phyloP scores from a whole-genome alignment of 768 basidiomycete genomes.

The Filobasidium wieringae region DNA sequence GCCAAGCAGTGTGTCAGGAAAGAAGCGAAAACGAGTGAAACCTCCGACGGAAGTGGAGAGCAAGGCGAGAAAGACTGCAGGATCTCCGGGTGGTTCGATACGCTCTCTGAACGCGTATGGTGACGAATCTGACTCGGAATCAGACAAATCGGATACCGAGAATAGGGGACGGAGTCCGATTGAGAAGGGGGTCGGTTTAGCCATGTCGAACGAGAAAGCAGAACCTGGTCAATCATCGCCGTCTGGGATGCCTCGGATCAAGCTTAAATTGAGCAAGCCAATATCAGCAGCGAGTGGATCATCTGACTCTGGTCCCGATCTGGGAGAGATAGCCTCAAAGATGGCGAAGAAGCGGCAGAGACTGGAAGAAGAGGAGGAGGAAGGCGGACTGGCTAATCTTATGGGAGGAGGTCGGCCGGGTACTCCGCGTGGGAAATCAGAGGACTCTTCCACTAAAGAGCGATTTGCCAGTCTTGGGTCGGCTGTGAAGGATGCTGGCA shows the following conservation, averaged over 20 bases:
- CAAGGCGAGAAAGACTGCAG: conserved; percentile 35
- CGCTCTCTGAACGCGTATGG: conserved; percentile 34
- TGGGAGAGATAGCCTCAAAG: conserved; percentile 42
- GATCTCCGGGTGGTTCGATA: conserved; percentile 36
- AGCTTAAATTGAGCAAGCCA: conserved; percentile 35
- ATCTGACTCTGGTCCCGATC: conserved; percentile 13
- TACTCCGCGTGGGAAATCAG: conserved; percentile 1
- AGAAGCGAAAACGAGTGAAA: conserved; percentile 24
- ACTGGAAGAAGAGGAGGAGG: conserved; percentile 56
- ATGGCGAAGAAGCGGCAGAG: conserved; percentile 60
- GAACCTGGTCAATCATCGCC: conserved; percentile 38
- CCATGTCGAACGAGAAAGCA: conserved; percentile 1
- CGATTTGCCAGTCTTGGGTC: conserved; percentile 7
- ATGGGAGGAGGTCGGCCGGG: conserved; percentile 4
- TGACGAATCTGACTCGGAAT: conserved; percentile 35
- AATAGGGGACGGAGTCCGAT: conserved; percentile 1
- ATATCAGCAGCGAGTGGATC: conserved; percentile 36
- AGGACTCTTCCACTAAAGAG: conserved; percentile 2
- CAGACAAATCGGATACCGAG: conserved; percentile 2
- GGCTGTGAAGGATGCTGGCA: conserved; percentile 19
- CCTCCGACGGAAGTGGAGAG: conserved; percentile 12
- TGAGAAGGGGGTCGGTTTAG: conserved; percentile 1
- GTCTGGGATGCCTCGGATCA: conserved; percentile 19
- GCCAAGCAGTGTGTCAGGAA: neutral
- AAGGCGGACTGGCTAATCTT: conserved; percentile 15